Conservation (phyloP, 2,329 filamentous ascomycete genomes). For the Claviceps pazoutovae region DNA sequence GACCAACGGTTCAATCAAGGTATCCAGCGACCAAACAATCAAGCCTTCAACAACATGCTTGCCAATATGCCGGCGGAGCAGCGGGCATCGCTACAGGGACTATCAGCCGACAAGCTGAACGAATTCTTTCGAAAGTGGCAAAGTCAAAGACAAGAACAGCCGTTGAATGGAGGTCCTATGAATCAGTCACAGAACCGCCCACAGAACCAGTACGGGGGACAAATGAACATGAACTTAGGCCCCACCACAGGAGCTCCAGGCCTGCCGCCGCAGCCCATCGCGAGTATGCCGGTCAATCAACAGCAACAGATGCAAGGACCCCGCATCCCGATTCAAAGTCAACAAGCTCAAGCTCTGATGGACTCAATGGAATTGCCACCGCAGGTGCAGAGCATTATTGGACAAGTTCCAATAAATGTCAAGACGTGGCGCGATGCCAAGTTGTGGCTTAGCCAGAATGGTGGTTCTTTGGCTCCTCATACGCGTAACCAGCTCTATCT, state of each 20-base stretch:
- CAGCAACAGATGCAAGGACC: slow-evolving; percentile 15
- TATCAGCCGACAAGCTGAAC: slow-evolving; percentile 36
- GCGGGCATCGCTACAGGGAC: slow-evolving; percentile 25
- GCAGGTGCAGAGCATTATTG: slow-evolving; percentile 18
- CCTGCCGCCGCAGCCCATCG: slow-evolving; percentile 13
- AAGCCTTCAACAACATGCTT: slow-evolving; percentile 28
- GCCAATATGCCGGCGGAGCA: slow-evolving; percentile 32
- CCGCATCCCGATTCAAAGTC: slow-evolving; percentile 14
- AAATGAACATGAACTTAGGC: slow-evolving; percentile 18
- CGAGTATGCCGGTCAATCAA: slow-evolving; percentile 13
- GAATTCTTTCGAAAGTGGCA: slow-evolving; percentile 39
- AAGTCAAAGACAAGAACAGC: slow-evolving; percentile 21
- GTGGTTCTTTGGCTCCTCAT: slow-evolving; percentile 15
- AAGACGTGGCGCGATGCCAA: slow-evolving; percentile 37
- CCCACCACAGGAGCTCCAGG: slow-evolving; percentile 15
- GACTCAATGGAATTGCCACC: slow-evolving; percentile 34
- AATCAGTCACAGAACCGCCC: slow-evolving; percentile 16
- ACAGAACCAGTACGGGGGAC: slow-evolving; percentile 17
- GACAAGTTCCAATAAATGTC: slow-evolving; percentile 25
- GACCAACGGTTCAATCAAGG: slow-evolving; percentile 39
- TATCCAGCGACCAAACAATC: slow-evolving; percentile 31
- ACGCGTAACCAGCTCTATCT: slow-evolving; percentile 19
- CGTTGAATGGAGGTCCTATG: slow-evolving; percentile 19
- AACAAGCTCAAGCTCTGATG: slow-evolving; percentile 27
- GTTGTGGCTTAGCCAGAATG: slow-evolving; percentile 25